Conservation (phyloP, 306 rosid species). For the Ammopiptanthus mongolicus region DNA sequence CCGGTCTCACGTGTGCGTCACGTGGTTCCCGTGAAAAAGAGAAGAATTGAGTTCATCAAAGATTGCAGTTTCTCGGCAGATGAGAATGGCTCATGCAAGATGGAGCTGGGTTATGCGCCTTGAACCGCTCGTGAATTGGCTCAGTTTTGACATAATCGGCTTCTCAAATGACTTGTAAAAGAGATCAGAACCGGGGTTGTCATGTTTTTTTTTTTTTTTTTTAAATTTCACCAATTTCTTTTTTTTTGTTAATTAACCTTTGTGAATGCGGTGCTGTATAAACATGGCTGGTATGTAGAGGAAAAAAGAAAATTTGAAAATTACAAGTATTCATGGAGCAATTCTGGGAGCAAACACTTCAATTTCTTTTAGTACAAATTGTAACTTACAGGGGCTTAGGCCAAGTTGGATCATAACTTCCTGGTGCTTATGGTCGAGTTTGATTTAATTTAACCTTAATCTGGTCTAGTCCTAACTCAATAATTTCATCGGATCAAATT, state of each 20-base stretch:
- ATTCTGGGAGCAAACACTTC: too few relatives aligned
- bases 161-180: neutral
- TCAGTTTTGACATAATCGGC: slow-evolving; percentile 10
- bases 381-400: too few relatives aligned
- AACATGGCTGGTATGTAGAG: slow-evolving; percentile 12
- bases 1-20: slow-evolving; percentile 44
- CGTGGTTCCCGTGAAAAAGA: slow-evolving; percentile 75
- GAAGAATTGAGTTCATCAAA: slow-evolving; percentile 32
- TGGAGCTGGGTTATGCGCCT: slow-evolving; percentile 34
- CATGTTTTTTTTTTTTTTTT: neutral
- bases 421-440: too few relatives aligned
- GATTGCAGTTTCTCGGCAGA: neutral
- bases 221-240: neutral
- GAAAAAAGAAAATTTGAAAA: neutral
- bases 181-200: neutral
- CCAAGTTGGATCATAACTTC: too few relatives aligned
- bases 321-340: neutral
- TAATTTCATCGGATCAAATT: too few relatives aligned
- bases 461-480: too few relatives aligned
- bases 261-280: slow-evolving; percentile 15
- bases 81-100: neutral
- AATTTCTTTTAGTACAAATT: too few relatives aligned
- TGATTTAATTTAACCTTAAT: too few relatives aligned
- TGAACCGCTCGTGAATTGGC: neutral
- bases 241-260: neutral